phyloP scores from a whole-genome alignment of 2,329 filamentous ascomycete genomes.

The Orbilia ellipsospora region DNA sequence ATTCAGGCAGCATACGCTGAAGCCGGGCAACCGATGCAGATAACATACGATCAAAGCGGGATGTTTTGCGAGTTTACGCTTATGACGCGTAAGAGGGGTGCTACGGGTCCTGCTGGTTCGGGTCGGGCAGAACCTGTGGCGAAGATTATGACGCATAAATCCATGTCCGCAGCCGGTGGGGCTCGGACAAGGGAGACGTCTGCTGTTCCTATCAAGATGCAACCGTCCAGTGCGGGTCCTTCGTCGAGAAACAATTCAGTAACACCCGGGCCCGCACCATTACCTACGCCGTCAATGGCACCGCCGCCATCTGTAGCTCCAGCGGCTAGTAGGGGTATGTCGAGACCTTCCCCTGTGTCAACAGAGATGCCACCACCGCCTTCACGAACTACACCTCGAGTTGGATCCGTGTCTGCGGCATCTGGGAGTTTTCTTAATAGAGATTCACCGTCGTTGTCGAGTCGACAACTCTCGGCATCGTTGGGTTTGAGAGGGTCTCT shows the following conservation, averaged over 20 bases:
- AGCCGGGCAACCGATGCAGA: slow-evolving; percentile 66
- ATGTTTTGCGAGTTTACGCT: slow-evolving; percentile 68
- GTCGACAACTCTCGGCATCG: slow-evolving; percentile 28
- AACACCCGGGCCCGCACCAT: slow-evolving; percentile 16
- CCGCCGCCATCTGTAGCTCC: slow-evolving; percentile 5
- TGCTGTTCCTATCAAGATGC: slow-evolving; percentile 20
- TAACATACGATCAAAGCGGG: slow-evolving; percentile 66
- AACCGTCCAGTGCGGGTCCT: slow-evolving; percentile 8
- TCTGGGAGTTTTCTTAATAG: slow-evolving; percentile 20
- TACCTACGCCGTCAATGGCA: slow-evolving; percentile 4
- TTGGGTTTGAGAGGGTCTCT: slow-evolving; percentile 30
- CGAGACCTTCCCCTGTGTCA: slow-evolving; percentile 13
- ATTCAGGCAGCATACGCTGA: slow-evolving; percentile 66
- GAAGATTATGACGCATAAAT: slow-evolving; percentile 34
- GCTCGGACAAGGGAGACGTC: slow-evolving; percentile 29
- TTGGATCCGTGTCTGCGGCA: slow-evolving; percentile 27
- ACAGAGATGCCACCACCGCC: slow-evolving; percentile 48
- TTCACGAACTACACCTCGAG: slow-evolving; percentile 29
- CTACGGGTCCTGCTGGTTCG: slow-evolving; percentile 32
- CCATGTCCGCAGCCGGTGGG: not conserved
- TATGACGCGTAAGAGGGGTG: slow-evolving; percentile 64
- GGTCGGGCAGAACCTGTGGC: slow-evolving; percentile 43
- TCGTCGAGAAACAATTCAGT: slow-evolving; percentile 19
- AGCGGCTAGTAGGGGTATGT: slow-evolving; percentile 6
- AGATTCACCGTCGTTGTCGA: slow-evolving; percentile 24